These are phyloP conservation scores for Penicillium sp. DNA, from an alignment of 2,329 filamentous ascomycete species.

Conservation along the genomic window DNA sequence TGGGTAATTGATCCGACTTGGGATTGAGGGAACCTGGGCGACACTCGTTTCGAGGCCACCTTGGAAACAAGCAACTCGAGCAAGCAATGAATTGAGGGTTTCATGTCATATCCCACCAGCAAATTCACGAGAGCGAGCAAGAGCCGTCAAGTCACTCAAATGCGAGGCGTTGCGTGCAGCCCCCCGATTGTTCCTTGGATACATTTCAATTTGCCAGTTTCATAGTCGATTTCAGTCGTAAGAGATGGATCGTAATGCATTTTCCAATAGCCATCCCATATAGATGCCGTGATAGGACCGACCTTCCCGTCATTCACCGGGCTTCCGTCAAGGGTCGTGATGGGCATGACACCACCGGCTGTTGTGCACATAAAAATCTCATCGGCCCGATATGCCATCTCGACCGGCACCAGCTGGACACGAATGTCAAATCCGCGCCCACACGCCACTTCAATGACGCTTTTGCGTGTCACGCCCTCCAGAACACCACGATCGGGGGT, in stretches of 20 bases:
- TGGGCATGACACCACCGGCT: conserved; percentile 56
- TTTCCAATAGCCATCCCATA: conserved; percentile 55
- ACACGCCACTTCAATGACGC: conserved; percentile 48
- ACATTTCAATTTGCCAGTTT: too few species aligned
- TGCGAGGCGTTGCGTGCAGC: too few species aligned
- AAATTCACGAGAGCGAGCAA: too few species aligned
- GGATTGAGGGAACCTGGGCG: too few species aligned
- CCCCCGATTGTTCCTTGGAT: too few species aligned
- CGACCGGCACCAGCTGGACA: conserved; percentile 43
- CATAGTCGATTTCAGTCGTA: too few species aligned
- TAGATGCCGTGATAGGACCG: conserved; percentile 48
- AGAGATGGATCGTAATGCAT: conserved; percentile 44
- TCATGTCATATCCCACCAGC: too few species aligned
- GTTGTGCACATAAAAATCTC: conserved; percentile 58
- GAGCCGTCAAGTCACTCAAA: too few species aligned
- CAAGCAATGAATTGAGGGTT: too few species aligned
- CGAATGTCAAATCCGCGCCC: conserved; percentile 5
- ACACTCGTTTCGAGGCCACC: too few species aligned
- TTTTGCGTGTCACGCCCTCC: conserved; percentile 52
- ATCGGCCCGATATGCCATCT: conserved; percentile 45
- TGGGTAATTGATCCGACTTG: too few species aligned
- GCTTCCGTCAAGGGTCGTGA: conserved; percentile 48
- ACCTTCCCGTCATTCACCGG: conserved; percentile 45
- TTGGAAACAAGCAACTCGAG: too few species aligned
- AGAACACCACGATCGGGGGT: conserved; percentile 52